Percentiles rank a stretch among this genome's conserved stretches.
Conservation (phyloP, 352 stramenopile genomes). For the Phytophthora litchii region DNA sequence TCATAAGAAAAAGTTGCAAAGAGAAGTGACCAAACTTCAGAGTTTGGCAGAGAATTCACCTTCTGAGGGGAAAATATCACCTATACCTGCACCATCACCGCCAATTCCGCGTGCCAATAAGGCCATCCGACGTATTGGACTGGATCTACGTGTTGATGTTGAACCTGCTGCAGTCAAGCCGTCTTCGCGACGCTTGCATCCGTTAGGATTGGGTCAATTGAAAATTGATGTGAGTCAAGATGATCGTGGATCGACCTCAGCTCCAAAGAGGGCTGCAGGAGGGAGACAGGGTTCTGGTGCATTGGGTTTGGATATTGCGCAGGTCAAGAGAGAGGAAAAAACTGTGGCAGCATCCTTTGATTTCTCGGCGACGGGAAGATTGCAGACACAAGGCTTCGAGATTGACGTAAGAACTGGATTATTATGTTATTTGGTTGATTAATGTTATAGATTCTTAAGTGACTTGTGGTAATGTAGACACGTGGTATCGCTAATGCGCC, state of each 20-base stretch:
- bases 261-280: slow-evolving; percentile 16
- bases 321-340: slow-evolving; percentile 67
- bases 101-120: slow-evolving; percentile 17
- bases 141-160: slow-evolving; percentile 69
- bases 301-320: slow-evolving; percentile 68
- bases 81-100: slow-evolving; percentile 13
- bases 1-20: slow-evolving; percentile 80
- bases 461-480: slow-evolving; percentile 43
- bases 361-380: slow-evolving; percentile 72
- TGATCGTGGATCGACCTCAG: slow-evolving; percentile 10
- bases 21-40: slow-evolving; percentile 81
- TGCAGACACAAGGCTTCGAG: slow-evolving; percentile 87
- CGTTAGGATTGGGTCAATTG: slow-evolving; percentile 41
- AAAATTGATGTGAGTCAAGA: slow-evolving; percentile 57
- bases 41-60: background rate
- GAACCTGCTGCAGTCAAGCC: slow-evolving; percentile 18
- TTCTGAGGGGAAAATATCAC: slow-evolving; percentile 5
- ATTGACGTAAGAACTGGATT: slow-evolving; percentile 63
- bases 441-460: too few relatives aligned
- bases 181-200: slow-evolving; percentile 32
- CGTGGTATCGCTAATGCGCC: slow-evolving; percentile 74
- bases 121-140: slow-evolving; percentile 45
- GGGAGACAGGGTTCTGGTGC: slow-evolving; percentile 48
- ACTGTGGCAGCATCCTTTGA: slow-evolving; percentile 76
- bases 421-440: too few relatives aligned